phyloP scores from a whole-genome alignment of 371 early-diverging fungal genomes.

The Mucor circinelloides region DNA sequence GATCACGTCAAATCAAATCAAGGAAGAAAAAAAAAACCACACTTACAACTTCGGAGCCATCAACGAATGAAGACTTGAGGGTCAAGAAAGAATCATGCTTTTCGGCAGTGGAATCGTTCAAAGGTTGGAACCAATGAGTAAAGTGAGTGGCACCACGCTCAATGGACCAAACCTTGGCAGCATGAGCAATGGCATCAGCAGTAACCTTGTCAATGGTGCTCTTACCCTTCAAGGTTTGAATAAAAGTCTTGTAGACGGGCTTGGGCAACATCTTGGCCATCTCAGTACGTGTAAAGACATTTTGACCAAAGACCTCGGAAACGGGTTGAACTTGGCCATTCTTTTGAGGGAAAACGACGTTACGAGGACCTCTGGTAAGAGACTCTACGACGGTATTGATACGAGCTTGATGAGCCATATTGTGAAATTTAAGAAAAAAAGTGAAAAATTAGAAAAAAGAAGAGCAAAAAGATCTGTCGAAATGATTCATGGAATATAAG shows the following conservation, averaged over 20 bases:
- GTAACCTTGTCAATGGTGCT: conserved; percentile 87
- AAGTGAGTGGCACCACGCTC: conserved; percentile 95
- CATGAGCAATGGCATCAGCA: conserved; percentile 97
- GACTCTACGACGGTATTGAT: conserved; percentile 50
- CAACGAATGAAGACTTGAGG: conserved; percentile 71
- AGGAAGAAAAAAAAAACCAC: not conserved
- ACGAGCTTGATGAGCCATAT: conserved; percentile 55
- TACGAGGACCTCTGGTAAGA: conserved; percentile 57
- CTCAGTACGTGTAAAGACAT: conserved; percentile 88
- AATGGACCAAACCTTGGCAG: conserved; percentile 96
- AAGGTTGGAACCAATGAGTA: conserved; percentile 99
- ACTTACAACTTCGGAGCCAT: conserved; percentile 79
- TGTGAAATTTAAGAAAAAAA: not conserved
- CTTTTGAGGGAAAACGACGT: conserved; percentile 72
- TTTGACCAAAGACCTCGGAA: conserved; percentile 90
- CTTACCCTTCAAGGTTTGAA: conserved; percentile 88
- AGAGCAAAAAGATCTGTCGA: not conserved
- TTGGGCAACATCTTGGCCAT: conserved; percentile 92
- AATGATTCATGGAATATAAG: not conserved
- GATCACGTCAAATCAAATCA: conserved; percentile 2
- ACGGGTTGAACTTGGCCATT: conserved; percentile 74
- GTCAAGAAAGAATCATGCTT: conserved; percentile 98
- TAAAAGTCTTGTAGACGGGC: conserved; percentile 89
- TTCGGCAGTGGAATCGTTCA: conserved; percentile 97
- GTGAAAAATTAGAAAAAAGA: not conserved